A percentile compares a stretch with the other conserved stretches of the same genome.
These are phyloP conservation scores for Friedmanniomyces simplex DNA, from an alignment of 495 filamentous ascomycete genomes.

Conservation along the genomic window DNA sequence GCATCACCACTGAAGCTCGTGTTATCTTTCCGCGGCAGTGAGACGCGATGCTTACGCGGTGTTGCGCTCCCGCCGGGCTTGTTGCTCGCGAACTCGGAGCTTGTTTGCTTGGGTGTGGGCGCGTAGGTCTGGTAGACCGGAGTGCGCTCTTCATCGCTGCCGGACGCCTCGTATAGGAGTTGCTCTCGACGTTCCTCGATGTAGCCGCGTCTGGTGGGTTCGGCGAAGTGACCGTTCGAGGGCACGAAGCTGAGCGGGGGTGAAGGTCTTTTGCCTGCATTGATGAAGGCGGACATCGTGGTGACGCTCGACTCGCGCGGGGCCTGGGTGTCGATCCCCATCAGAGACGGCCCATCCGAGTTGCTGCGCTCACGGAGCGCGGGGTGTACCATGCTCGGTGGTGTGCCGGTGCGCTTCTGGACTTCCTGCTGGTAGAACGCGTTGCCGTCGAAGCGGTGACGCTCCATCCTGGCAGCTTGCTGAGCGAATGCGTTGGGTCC, in stretches of 20 bases:
- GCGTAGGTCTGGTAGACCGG: conserved; percentile 13
- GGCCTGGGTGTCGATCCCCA: background rate
- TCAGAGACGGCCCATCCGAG: background rate
- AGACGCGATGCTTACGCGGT: background rate
- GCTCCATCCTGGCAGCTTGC: conserved; percentile 10
- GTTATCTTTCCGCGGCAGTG: background rate
- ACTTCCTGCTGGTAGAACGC: conserved; percentile 23
- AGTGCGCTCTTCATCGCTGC: conserved; percentile 3
- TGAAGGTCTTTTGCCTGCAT: conserved; percentile 9
- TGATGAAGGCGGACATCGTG: conserved; percentile 21
- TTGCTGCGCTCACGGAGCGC: background rate
- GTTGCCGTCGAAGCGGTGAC: conserved; percentile 18
- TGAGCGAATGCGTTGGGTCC: conserved; percentile 22
- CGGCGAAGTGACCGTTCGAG: background rate
- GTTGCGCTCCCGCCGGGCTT: background rate
- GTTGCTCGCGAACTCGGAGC: background rate
- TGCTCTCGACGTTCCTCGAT: conserved; percentile 25
- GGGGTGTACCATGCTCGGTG: conserved; percentile 8
- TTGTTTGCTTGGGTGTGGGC: conserved; percentile 9
- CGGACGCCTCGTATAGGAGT: conserved; percentile 22
- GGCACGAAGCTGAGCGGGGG: conserved; percentile 17
- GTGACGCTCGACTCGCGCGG: conserved; percentile 13
- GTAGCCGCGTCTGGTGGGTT: conserved; percentile 20
- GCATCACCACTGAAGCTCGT: background rate
- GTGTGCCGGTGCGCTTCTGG: conserved; percentile 9